phyloP scores from a whole-genome alignment of 768 basidiomycete species.

The Lactarius evosmus region DNA sequence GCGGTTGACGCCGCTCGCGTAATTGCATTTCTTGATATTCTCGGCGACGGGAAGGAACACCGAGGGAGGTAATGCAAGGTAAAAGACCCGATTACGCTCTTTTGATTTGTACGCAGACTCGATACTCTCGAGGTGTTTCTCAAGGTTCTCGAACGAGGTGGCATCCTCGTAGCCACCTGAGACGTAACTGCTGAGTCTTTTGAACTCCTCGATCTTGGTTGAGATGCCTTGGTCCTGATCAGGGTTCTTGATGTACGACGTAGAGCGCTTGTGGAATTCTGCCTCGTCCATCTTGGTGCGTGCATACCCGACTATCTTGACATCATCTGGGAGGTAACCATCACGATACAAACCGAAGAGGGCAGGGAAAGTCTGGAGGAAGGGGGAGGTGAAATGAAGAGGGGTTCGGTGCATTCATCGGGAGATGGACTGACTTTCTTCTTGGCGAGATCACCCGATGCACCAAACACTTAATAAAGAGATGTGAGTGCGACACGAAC shows the following conservation, averaged over 20 bases:
- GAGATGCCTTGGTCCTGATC: conserved; percentile 58
- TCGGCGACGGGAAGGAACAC: conserved; percentile 90
- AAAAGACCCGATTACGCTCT: conserved; percentile 83
- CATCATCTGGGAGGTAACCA: conserved; percentile 74
- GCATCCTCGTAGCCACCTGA: conserved; percentile 87
- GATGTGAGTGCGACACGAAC: conserved; percentile 12
- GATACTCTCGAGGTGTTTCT: conserved; percentile 70
- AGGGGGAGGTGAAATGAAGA: background rate
- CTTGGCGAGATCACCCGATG: conserved; percentile 97
- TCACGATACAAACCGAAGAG: conserved; percentile 85
- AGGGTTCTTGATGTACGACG: conserved; percentile 80
- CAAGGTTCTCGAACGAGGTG: conserved; percentile 72
- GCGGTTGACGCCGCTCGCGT: conserved; percentile 75
- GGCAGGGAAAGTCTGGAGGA: conserved; percentile 83
- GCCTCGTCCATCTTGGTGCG: conserved; percentile 88
- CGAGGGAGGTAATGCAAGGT: conserved; percentile 95
- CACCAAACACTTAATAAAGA: conserved; percentile 71
- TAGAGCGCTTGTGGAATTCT: conserved; percentile 82
- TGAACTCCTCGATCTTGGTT: conserved; percentile 78
- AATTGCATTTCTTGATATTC: conserved; percentile 79
- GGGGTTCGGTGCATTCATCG: background rate
- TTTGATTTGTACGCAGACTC: conserved; percentile 66
- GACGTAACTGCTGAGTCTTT: conserved; percentile 73
- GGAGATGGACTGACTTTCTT: conserved; percentile 68
- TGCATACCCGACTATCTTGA: conserved; percentile 94